These are phyloP conservation scores for Neurospora sp. DNA, from an alignment of 495 filamentous ascomycete genomes.

Conservation along the genomic window DNA sequence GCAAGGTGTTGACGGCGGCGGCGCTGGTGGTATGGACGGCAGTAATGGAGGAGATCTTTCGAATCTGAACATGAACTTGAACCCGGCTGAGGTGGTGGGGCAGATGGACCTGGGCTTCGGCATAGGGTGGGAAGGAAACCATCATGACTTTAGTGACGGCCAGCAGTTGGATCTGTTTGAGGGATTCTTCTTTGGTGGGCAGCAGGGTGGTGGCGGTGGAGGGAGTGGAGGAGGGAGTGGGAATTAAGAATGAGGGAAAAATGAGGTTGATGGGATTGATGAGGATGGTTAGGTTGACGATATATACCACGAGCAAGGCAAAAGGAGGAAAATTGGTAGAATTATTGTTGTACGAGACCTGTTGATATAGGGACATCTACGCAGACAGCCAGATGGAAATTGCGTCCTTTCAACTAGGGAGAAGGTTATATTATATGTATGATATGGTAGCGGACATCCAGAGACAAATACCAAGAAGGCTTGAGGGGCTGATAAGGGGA, in stretches of 20 bases:
- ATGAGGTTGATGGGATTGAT: background rate
- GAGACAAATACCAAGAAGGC: background rate
- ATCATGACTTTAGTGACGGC: conserved; percentile 74
- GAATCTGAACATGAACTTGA: background rate
- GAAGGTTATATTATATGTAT: background rate
- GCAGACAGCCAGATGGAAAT: background rate
- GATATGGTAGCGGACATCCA: background rate
- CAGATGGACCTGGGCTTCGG: conserved; percentile 66
- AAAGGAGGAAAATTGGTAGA: background rate
- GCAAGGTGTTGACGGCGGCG: conserved; percentile 16
- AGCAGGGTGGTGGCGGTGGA: conserved; percentile 18
- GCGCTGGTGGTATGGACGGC: conserved; percentile 8
- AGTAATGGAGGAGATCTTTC: conserved; percentile 17
- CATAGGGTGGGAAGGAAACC: conserved; percentile 56
- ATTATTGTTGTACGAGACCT: background rate
- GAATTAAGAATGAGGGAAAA: background rate
- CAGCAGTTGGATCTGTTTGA: conserved; percentile 77
- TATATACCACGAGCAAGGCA: background rate
- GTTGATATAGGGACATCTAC: background rate
- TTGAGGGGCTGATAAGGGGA: background rate
- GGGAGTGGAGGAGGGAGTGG: conserved; percentile 1
- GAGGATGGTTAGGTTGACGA: background rate
- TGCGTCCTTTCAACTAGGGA: background rate
- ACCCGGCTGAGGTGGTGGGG: background rate
- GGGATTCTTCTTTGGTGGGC: conserved; percentile 80